Evolutionary conservation across 352 stramenopile species (phyloP).

Genomic region (Pythium myriotylum): DNA sequence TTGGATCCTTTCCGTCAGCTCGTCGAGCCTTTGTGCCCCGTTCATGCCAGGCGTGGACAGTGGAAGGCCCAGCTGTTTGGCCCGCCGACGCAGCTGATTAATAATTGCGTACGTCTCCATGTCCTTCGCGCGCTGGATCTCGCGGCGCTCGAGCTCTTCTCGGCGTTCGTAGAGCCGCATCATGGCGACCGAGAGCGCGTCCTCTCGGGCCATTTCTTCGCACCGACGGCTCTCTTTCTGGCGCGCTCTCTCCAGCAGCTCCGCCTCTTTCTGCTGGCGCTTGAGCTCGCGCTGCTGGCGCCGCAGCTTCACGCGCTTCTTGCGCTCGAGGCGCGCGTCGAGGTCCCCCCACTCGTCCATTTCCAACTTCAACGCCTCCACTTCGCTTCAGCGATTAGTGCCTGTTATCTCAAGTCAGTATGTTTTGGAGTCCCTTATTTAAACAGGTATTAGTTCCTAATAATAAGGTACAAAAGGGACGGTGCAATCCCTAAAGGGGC

Average conservation of each 20-base stretch:
- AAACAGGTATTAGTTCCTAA: too few species aligned
- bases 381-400: slow-evolving; percentile 2
- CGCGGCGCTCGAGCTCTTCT: slow-evolving; percentile 5
- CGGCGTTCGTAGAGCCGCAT: slow-evolving; percentile 32
- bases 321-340: slow-evolving; percentile 49
- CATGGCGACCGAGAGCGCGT: slow-evolving; percentile 51
- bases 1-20: slow-evolving; percentile 40
- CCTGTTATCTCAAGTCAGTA: too few species aligned
- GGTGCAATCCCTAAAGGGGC: slow-evolving; percentile 5
- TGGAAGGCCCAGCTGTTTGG: slow-evolving; percentile 36
- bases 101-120: slow-evolving; percentile 37
- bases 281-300: slow-evolving; percentile 55
- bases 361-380: slow-evolving; percentile 7
- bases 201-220: slow-evolving; percentile 56
- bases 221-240: slow-evolving; percentile 35
- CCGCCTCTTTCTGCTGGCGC: slow-evolving; percentile 30
- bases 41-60: slow-evolving; percentile 37
- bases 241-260: slow-evolving; percentile 37
- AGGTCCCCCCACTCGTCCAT: slow-evolving; percentile 52
- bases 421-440: too few species aligned
- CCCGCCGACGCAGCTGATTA: slow-evolving; percentile 26
- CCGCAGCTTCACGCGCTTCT: slow-evolving; percentile 42
- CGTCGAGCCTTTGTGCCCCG: slow-evolving; percentile 31
- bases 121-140: slow-evolving; percentile 39
- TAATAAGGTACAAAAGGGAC: too few species aligned